These are phyloP conservation scores for Stachybotrys elegans DNA, from an alignment of 2,329 filamentous ascomycete genomes.

Conservation along the genomic window DNA sequence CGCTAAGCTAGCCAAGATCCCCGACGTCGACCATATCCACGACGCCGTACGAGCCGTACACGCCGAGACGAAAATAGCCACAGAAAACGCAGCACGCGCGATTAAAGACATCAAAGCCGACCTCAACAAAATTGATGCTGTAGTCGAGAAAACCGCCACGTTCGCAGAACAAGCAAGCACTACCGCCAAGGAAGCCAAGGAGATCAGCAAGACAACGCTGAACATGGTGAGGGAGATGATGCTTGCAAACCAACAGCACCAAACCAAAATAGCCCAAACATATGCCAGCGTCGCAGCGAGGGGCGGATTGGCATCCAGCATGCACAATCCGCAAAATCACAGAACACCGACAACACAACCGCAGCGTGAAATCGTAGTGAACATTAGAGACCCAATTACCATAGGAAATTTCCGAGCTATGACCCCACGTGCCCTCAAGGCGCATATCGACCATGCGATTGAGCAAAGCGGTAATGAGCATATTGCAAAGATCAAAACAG, in stretches of 20 bases:
- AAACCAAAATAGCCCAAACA: neutral
- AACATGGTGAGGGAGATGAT: neutral
- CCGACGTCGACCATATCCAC: neutral
- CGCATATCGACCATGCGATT: slow-evolving; percentile 4
- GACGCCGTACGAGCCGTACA: slow-evolving; percentile 1
- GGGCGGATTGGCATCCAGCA: neutral
- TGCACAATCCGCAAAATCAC: neutral
- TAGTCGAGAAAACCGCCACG: neutral
- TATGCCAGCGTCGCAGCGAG: neutral
- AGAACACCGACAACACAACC: neutral
- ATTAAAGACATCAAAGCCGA: slow-evolving; percentile 2
- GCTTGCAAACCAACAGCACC: neutral
- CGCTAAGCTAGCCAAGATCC: slow-evolving; percentile 1
- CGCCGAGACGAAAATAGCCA: slow-evolving; percentile 1
- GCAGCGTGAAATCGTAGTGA: neutral
- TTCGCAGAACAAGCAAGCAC: neutral
- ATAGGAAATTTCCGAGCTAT: neutral
- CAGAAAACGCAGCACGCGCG: neutral
- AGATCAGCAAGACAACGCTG: neutral
- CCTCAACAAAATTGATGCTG: neutral
- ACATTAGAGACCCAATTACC: slow-evolving; percentile 3
- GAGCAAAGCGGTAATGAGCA: slow-evolving; percentile 6
- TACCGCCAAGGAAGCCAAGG: too few species aligned
- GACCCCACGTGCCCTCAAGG: slow-evolving; percentile 5
- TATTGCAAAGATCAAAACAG: slow-evolving; percentile 4